These are phyloP conservation scores for Murraya paniculata DNA, from an alignment of 345 rosid genomes.

Conservation along the genomic window DNA sequence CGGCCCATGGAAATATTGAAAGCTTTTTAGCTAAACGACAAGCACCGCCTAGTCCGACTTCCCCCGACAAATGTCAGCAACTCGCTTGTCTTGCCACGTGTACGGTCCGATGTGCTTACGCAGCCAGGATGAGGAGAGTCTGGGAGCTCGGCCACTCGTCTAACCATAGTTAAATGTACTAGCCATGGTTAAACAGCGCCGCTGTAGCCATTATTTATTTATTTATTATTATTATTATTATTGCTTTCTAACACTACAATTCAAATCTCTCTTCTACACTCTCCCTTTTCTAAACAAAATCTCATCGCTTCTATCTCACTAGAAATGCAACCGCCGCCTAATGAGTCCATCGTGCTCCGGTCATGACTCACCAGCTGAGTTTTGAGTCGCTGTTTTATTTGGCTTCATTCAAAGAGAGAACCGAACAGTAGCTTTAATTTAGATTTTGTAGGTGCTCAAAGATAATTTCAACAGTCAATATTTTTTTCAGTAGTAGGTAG, in stretches of 20 bases:
- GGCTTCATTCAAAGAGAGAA: constrained; percentile 2
- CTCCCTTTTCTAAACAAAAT: not conserved
- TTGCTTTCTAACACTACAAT: not conserved
- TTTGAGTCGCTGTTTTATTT: constrained; percentile 14
- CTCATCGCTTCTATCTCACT: not conserved
- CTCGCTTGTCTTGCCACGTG: constrained; percentile 31
- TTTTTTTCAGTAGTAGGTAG: not conserved
- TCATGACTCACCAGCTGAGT: constrained; percentile 26
- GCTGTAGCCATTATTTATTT: constrained; percentile 15
- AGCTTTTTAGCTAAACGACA: constrained; percentile 39
- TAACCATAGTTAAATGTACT: constrained; percentile 20
- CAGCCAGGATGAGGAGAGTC: constrained; percentile 8
- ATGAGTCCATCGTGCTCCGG: constrained; percentile 22
- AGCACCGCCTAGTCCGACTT: constrained; percentile 52
- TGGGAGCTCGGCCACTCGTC: not conserved
- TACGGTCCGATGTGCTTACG: constrained; percentile 34
- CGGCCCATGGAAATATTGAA: constrained; percentile 1
- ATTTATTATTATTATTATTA: not conserved
- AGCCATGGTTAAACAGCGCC: constrained; percentile 34
- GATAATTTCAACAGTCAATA: constrained; percentile 4
- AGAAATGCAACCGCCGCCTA: constrained; percentile 36
- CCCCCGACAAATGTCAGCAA: constrained; percentile 49
- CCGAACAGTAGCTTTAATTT: not conserved
- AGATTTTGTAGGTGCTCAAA: constrained; percentile 8
- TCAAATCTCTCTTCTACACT: constrained; percentile 8